phyloP scores from a whole-genome alignment of 768 basidiomycete genomes.

The Lactifluus subvellereus region DNA sequence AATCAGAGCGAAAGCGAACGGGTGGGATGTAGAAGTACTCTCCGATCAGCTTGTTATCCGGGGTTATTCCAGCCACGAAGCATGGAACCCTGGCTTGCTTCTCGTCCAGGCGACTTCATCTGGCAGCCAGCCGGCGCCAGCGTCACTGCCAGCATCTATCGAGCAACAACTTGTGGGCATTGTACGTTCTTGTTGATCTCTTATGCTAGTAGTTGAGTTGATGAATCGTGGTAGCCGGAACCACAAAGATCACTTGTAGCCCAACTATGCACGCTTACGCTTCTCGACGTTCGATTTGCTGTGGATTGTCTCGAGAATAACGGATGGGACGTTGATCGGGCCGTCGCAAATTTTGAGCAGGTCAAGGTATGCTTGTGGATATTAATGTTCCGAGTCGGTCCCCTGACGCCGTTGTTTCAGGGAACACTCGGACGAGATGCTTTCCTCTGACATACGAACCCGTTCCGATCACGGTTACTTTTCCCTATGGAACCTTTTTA shows the following conservation, averaged over 20 bases:
- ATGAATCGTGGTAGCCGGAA: conserved; percentile 46
- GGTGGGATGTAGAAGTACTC: conserved; percentile 87
- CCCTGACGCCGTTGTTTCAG: conserved; percentile 20
- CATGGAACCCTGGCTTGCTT: conserved; percentile 73
- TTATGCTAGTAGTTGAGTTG: conserved; percentile 9
- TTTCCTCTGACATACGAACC: conserved; percentile 22
- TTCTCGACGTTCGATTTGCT: conserved; percentile 72
- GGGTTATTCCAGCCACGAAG: conserved; percentile 74
- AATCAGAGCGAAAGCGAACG: conserved; percentile 63
- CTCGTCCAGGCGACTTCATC: conserved; percentile 51
- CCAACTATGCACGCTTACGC: conserved; percentile 65
- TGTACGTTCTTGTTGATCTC: conserved; percentile 40
- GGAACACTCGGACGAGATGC: conserved; percentile 28
- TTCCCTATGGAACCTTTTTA: neutral
- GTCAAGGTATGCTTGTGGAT: conserved; percentile 65
- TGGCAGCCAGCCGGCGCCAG: conserved; percentile 28
- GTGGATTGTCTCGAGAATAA: conserved; percentile 84
- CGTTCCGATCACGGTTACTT: neutral
- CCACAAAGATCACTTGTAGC: conserved; percentile 64
- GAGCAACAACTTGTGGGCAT: conserved; percentile 49
- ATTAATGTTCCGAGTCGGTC: conserved; percentile 44
- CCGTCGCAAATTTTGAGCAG: conserved; percentile 79
- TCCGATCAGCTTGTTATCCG: conserved; percentile 86
- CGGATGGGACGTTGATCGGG: conserved; percentile 75
- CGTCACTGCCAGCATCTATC: conserved; percentile 33